phyloP scores from a whole-genome alignment of 441 rosid species.

The Theobroma grandiflorum region DNA sequence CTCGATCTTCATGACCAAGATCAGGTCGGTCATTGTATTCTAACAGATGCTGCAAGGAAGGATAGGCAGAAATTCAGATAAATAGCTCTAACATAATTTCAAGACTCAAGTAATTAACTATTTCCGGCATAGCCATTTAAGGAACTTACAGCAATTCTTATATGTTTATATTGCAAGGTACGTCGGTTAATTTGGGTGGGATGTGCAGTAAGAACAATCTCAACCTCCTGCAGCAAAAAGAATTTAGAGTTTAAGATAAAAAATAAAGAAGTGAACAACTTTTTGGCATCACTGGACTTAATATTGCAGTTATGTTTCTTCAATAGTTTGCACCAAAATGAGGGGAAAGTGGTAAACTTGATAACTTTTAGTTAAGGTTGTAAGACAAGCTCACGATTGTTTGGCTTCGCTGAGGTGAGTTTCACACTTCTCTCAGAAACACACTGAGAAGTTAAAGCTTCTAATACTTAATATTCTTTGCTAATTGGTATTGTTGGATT shows the following conservation, averaged over 20 bases:
- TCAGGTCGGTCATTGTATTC: slow-evolving; percentile 93
- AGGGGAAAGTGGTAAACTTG: neutral
- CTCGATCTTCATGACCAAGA: slow-evolving; percentile 94
- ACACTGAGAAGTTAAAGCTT: neutral
- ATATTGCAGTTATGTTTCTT: slow-evolving; percentile 11
- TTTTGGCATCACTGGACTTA: neutral
- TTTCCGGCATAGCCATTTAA: slow-evolving; percentile 10
- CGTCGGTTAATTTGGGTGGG: slow-evolving; percentile 95
- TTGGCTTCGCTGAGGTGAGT: neutral
- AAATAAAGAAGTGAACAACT: slow-evolving; percentile 9
- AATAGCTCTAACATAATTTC: slow-evolving; percentile 14
- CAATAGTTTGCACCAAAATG: slow-evolving; percentile 12
- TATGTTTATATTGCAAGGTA: slow-evolving; percentile 93
- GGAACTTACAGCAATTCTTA: slow-evolving; percentile 83
- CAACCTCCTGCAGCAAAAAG: slow-evolving; percentile 74
- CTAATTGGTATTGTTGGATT: neutral
- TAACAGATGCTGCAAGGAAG: slow-evolving; percentile 78
- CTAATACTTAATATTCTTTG: neutral
- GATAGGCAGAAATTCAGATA: slow-evolving; percentile 32
- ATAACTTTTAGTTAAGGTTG: slow-evolving; percentile 6
- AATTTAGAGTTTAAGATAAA: slow-evolving; percentile 29
- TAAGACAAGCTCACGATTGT: slow-evolving; percentile 10
- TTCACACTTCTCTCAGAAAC: slow-evolving; percentile 6
- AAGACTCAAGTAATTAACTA: slow-evolving; percentile 18
- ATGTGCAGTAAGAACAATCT: slow-evolving; percentile 98